phyloP scores from a whole-genome alignment of 2,329 filamentous ascomycete species.

The Hypoxylon sp. region DNA sequence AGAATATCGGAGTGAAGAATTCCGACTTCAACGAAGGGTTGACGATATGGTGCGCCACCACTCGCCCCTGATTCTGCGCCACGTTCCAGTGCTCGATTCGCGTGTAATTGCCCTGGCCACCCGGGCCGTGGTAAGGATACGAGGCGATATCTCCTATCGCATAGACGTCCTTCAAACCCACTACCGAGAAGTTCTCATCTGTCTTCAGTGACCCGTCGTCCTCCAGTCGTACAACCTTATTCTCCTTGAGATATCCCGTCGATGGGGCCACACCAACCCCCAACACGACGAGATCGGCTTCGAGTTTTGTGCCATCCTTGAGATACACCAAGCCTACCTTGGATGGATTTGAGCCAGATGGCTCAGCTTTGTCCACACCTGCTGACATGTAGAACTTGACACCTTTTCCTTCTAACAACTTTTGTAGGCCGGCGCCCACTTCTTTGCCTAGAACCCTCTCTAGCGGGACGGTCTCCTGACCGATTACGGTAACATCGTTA shows the following conservation, averaged over 20 bases:
- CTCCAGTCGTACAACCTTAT: conserved; percentile 78
- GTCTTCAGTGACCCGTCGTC: conserved; percentile 89
- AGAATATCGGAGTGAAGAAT: conserved; percentile 93
- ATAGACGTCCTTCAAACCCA: conserved; percentile 85
- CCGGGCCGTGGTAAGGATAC: conserved; percentile 93
- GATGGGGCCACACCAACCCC: conserved; percentile 91
- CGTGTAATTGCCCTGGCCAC: conserved; percentile 78
- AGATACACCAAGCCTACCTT: conserved; percentile 86
- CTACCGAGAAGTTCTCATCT: conserved; percentile 83
- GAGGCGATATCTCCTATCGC: conserved; percentile 96
- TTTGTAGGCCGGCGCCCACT: conserved; percentile 86
- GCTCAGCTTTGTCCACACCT: conserved; percentile 84
- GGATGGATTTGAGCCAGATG: conserved; percentile 75
- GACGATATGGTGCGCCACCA: conserved; percentile 83
- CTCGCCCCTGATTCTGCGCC: conserved; percentile 90
- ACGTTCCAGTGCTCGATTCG: conserved; percentile 99
- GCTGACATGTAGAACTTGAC: conserved; percentile 90
- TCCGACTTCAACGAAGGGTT: conserved; percentile 73
- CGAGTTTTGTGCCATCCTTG: conserved; percentile 86
- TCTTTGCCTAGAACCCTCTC: conserved; percentile 87
- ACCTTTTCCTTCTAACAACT: conserved; percentile 84
- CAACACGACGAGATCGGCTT: conserved; percentile 91
- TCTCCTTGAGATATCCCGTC: conserved; percentile 84
- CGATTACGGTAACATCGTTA: conserved; percentile 88
- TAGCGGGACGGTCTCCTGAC: conserved; percentile 88